These are phyloP conservation scores for Atractiella rhizophila DNA, from an alignment of 768 basidiomycete genomes.

Conservation along the genomic window DNA sequence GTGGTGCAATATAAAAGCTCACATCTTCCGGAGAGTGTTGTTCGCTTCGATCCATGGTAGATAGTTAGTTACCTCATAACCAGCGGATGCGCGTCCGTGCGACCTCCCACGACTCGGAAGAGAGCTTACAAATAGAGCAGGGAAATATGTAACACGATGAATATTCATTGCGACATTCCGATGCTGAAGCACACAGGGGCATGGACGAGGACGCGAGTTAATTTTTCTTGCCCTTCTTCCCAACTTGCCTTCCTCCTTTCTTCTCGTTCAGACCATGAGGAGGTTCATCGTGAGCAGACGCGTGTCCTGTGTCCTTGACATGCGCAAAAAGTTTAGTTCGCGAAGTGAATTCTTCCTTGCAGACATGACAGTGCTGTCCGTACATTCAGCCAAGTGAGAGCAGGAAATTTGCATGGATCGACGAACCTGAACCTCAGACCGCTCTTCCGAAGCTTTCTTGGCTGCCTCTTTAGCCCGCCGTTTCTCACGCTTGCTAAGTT, in stretches of 20 bases:
- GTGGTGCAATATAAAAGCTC: no score
- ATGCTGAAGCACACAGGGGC: no score
- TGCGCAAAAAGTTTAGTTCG: slow-evolving; percentile 18
- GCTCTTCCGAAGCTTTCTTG: slow-evolving; percentile 7
- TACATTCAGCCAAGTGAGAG: background rate
- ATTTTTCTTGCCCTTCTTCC: slow-evolving; percentile 11
- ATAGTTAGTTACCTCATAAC: no score
- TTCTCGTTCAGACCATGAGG: slow-evolving; percentile 5
- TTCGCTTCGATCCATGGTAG: no score
- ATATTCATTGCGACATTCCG: no score
- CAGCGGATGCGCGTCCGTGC: no score
- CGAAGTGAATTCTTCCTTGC: slow-evolving; percentile 12
- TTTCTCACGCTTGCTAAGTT: slow-evolving; percentile 53
- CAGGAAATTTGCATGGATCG: background rate
- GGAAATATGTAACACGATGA: no score
- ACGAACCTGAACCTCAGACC: background rate
- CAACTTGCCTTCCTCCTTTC: background rate
- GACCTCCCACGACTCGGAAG: no score
- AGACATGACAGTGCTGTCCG: slow-evolving; percentile 17
- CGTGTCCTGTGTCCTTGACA: slow-evolving; percentile 18
- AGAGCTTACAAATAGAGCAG: no score
- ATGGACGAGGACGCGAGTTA: no score
- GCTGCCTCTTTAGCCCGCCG: slow-evolving; percentile 42
- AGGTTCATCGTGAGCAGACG: slow-evolving; percentile 1
- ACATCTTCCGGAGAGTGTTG: no score